Percentiles rank a stretch among this genome's conserved stretches.
Evolutionary conservation across 2,329 filamentous ascomycete genomes (phyloP).

Genomic region (Tolypocladium capitatum): DNA sequence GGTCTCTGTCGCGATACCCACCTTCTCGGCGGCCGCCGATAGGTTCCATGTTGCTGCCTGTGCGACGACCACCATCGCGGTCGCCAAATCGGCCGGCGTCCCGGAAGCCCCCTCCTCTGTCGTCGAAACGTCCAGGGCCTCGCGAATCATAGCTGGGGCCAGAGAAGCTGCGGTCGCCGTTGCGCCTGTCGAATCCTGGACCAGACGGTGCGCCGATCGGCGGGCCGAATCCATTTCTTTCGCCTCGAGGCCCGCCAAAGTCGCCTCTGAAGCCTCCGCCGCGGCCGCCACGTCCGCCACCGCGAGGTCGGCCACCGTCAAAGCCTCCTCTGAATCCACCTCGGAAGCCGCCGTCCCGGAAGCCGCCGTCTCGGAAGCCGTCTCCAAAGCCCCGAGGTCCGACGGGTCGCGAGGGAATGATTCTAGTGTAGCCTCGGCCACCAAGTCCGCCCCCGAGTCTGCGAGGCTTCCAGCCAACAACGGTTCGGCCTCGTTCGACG

Average conservation of each 20-base stretch:
- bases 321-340: conserved; percentile 32
- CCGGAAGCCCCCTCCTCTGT: conserved; percentile 40
- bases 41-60: conserved; percentile 74
- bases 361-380: conserved; percentile 37
- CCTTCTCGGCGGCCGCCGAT: conserved; percentile 57
- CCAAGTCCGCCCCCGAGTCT: conserved; percentile 86
- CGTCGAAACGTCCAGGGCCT: conserved; percentile 44
- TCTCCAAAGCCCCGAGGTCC: conserved; percentile 47
- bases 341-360: conserved; percentile 32
- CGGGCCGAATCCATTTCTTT: conserved; percentile 36
- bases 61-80: conserved; percentile 29
- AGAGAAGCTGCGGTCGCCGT: conserved; percentile 27
- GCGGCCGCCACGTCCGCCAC: conserved; percentile 38
- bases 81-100: conserved; percentile 25
- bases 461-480: conserved; percentile 84
- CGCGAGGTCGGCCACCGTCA: conserved; percentile 28
- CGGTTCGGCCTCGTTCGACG: conserved; percentile 88
- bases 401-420: conserved; percentile 57
- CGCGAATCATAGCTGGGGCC: conserved; percentile 43
- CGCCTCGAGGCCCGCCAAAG: conserved; percentile 18
- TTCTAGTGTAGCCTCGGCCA: conserved; percentile 84
- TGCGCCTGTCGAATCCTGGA: conserved; percentile 33
- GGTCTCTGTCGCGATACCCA: conserved; percentile 35
- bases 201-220: conserved; percentile 49
- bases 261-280: conserved; percentile 40